phyloP scores from a whole-genome alignment of 106 monocot genomes.

The Dendrobium chrysotoxum region DNA sequence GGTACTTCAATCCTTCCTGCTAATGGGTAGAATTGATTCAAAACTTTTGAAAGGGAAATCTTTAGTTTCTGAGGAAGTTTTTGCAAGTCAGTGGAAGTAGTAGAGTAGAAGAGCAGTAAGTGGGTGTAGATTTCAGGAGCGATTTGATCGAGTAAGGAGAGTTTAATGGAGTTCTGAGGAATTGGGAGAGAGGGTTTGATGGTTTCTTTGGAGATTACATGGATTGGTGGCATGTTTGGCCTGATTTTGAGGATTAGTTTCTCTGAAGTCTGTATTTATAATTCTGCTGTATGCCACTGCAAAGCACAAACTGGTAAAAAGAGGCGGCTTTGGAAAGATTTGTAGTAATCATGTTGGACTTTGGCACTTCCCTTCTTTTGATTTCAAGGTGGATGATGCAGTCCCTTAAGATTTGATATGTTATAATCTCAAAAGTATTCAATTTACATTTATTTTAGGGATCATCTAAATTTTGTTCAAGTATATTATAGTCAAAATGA shows the following conservation, averaged over 20 bases:
- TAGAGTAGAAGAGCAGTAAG: slow-evolving; percentile 30
- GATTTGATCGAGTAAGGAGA: slow-evolving; percentile 25
- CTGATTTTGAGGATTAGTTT: background rate
- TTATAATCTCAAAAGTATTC: too few relatives aligned
- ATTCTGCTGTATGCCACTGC: too few relatives aligned
- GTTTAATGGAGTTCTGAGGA: slow-evolving; percentile 4
- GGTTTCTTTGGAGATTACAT: slow-evolving; percentile 18
- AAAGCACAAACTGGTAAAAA: too few relatives aligned
- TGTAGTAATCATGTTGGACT: too few relatives aligned
- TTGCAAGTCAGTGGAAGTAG: background rate
- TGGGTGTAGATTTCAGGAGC: slow-evolving; percentile 19
- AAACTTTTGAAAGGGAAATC: slow-evolving; percentile 21
- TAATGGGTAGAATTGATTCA: slow-evolving; percentile 28
- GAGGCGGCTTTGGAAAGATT: too few relatives aligned
- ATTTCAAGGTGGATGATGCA: too few relatives aligned
- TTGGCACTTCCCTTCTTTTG: too few relatives aligned
- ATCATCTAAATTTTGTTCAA: too few relatives aligned
- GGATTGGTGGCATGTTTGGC: slow-evolving; percentile 7
- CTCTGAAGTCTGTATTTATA: too few relatives aligned
- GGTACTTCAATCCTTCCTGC: slow-evolving; percentile 24
- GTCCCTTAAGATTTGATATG: too few relatives aligned
- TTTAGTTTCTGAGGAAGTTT: slow-evolving; percentile 5
- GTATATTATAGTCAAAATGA: too few relatives aligned
- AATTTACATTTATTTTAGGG: too few relatives aligned
- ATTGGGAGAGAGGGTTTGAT: slow-evolving; percentile 20